Conservation (phyloP, 2,329 filamentous ascomycete species). For the Ophiocordyceps unilateralis region DNA sequence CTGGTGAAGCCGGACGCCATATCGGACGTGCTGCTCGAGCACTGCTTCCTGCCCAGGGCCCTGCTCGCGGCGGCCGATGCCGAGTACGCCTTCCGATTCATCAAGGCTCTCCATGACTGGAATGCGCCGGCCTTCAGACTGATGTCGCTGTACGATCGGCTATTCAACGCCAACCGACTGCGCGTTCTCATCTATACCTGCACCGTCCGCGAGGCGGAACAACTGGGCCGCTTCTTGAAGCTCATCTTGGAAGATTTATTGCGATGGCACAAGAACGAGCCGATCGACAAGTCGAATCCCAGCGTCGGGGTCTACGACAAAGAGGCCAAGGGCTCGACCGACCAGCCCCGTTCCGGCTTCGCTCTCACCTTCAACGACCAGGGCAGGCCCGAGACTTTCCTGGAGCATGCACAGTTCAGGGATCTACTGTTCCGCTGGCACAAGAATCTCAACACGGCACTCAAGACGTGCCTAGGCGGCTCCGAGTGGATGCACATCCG, state of each 20-base stretch:
- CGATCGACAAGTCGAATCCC: slow-evolving; percentile 17
- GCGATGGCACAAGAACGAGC: slow-evolving; percentile 66
- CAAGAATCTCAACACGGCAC: slow-evolving; percentile 56
- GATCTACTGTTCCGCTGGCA: slow-evolving; percentile 84
- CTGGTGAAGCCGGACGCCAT: slow-evolving; percentile 46
- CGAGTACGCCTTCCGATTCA: slow-evolving; percentile 71
- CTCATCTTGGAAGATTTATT: slow-evolving; percentile 65
- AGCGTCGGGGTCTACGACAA: slow-evolving; percentile 61
- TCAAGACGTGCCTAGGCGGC: slow-evolving; percentile 66
- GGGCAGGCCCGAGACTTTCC: slow-evolving; percentile 50
- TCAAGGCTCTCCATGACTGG: slow-evolving; percentile 73
- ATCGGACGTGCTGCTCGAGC: slow-evolving; percentile 65
- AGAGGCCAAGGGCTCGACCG: slow-evolving; percentile 42
- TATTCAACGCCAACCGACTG: slow-evolving; percentile 72
- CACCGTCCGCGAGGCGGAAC: slow-evolving; percentile 79
- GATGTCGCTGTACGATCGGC: slow-evolving; percentile 62
- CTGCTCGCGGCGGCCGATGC: slow-evolving; percentile 74
- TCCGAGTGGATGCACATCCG: slow-evolving; percentile 96
- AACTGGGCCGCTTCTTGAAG: slow-evolving; percentile 80
- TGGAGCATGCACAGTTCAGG: slow-evolving; percentile 77
- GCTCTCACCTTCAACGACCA: slow-evolving; percentile 49
- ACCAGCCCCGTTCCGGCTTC: slow-evolving; percentile 55
- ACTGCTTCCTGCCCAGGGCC: slow-evolving; percentile 80
- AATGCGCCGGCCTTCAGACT: slow-evolving; percentile 77
- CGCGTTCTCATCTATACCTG: slow-evolving; percentile 74